phyloP scores from a whole-genome alignment of 345 rosid species.

The Heritiera littoralis region DNA sequence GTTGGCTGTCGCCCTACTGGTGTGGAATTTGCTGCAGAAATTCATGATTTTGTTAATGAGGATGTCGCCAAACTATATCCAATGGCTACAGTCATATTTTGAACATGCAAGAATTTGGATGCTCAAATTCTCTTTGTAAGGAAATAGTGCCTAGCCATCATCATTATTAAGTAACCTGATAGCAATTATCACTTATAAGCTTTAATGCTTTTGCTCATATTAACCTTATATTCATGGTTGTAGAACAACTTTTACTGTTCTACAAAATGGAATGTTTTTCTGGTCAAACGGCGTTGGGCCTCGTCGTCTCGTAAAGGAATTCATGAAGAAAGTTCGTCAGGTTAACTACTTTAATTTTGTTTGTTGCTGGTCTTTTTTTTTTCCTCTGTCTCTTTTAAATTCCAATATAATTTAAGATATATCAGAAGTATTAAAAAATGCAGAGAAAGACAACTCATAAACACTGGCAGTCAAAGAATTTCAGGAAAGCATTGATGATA shows the following conservation, averaged over 20 bases:
- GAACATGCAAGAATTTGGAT: conserved; percentile 55
- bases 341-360: conserved; percentile 34
- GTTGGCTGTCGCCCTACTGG: conserved; percentile 99
- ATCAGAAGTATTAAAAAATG: conserved; percentile 73
- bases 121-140: not conserved
- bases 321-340: conserved; percentile 95
- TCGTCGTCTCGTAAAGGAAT: conserved; percentile 75
- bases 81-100: conserved; percentile 83
- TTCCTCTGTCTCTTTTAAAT: conserved; percentile 7
- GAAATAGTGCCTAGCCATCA: not conserved
- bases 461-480: conserved; percentile 78
- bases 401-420: conserved; percentile 53
- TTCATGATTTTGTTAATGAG: conserved; percentile 86
- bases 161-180: not conserved
- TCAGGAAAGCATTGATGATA: conserved; percentile 70
- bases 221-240: conserved; percentile 20
- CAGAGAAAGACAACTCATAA: conserved; percentile 89
- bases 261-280: conserved; percentile 90
- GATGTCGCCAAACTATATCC: conserved; percentile 87
- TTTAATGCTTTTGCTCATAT: not conserved
- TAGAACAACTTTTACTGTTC: conserved; percentile 41
- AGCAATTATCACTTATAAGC: not conserved
- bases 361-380: not conserved
- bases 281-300: conserved; percentile 99
- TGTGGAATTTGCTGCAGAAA: conserved; percentile 97